Conservation (phyloP, 371 early-diverging fungal species). For the Rhizopus arrhizus region DNA sequence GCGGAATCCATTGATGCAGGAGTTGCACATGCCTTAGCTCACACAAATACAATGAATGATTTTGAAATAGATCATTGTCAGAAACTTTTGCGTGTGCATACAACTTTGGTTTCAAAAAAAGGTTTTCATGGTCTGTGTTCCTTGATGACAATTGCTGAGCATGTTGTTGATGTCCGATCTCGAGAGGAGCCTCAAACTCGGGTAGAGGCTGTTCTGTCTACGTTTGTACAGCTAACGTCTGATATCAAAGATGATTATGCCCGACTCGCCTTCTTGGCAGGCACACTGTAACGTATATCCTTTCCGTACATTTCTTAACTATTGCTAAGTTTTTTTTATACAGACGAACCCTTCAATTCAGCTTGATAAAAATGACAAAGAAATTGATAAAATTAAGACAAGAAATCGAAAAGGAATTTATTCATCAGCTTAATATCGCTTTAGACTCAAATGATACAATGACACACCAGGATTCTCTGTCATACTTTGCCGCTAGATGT, state of each 20-base stretch:
- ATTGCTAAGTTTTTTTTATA: background rate
- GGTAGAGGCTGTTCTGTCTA: conserved; percentile 39
- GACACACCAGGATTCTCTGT: conserved; percentile 20
- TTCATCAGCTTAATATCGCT: conserved; percentile 23
- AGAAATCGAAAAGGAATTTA: conserved; percentile 23
- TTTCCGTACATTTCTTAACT: background rate
- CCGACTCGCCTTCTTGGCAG: conserved; percentile 35
- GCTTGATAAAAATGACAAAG: conserved; percentile 38
- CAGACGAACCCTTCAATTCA: conserved; percentile 48
- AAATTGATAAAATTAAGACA: conserved; percentile 21
- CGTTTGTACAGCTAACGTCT: conserved; percentile 19
- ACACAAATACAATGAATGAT: conserved; percentile 39
- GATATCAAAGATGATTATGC: conserved; percentile 17
- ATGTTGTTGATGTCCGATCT: conserved; percentile 42
- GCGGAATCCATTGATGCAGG: conserved; percentile 42
- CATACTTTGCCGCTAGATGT: conserved; percentile 44
- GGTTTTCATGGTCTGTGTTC: conserved; percentile 19
- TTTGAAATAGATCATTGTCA: conserved; percentile 41
- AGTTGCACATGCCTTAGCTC: conserved; percentile 44
- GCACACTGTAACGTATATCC: conserved; percentile 33
- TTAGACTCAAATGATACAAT: background rate
- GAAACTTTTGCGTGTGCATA: conserved; percentile 27
- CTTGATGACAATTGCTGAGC: conserved; percentile 40
- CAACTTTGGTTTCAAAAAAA: conserved; percentile 19
- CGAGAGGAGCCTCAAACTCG: conserved; percentile 31